These are phyloP conservation scores for Brasilioporus rufonigricans DNA, from an alignment of 768 basidiomycete genomes.

Conservation along the genomic window DNA sequence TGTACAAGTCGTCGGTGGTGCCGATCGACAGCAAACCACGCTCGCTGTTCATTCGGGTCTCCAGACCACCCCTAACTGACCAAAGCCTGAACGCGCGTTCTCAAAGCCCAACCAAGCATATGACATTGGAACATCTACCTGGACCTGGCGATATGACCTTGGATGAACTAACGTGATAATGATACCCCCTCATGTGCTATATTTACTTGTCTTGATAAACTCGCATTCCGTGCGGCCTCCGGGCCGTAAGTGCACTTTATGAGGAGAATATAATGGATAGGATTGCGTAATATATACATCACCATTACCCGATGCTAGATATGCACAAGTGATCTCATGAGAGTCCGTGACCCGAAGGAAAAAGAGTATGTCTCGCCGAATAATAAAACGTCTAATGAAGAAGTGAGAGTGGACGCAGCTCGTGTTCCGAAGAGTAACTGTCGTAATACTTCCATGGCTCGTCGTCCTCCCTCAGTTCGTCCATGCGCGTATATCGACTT, in stretches of 20 bases:
- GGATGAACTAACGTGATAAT: slow-evolving; percentile 41
- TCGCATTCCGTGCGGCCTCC: too few species aligned
- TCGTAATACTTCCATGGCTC: slow-evolving; percentile 32
- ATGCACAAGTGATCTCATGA: neutral
- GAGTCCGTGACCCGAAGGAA: neutral
- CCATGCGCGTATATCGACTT: slow-evolving; percentile 21
- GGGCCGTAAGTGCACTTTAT: neutral
- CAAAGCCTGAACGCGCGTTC: slow-evolving; percentile 38
- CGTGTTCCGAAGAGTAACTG: slow-evolving; percentile 9
- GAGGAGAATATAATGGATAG: neutral
- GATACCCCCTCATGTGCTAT: slow-evolving; percentile 2
- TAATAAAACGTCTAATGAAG: neutral
- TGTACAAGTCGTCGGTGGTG: slow-evolving; percentile 59
- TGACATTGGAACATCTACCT: slow-evolving; percentile 33
- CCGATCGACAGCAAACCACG: slow-evolving; percentile 50
- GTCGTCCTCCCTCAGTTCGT: slow-evolving; percentile 29
- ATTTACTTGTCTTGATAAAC: slow-evolving; percentile 6
- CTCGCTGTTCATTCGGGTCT: slow-evolving; percentile 46
- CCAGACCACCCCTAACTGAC: slow-evolving; percentile 45
- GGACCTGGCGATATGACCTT: slow-evolving; percentile 50
- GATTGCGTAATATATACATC: neutral
- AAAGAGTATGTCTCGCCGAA: neutral
- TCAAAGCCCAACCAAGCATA: slow-evolving; percentile 15
- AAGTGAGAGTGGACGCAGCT: slow-evolving; percentile 11
- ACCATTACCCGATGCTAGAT: neutral